Conservation (phyloP, 345 rosid genomes). For the Linum usitatissimum region DNA sequence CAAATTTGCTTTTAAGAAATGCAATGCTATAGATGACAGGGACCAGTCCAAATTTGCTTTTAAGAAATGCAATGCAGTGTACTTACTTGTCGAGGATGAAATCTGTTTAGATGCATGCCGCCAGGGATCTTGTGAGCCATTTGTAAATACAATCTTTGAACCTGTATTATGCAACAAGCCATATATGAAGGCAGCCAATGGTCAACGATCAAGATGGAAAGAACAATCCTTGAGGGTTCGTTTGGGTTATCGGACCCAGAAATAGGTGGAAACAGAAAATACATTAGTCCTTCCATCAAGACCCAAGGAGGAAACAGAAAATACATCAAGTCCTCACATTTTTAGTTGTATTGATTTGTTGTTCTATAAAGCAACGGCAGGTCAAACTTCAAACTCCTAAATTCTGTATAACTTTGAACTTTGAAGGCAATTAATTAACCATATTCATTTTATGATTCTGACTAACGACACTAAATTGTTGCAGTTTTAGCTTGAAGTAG, state of each 20-base stretch:
- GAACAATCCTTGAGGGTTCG: not conserved
- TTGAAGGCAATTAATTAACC: not conserved
- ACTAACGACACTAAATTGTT: not conserved
- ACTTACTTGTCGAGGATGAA: slow-evolving; percentile 63
- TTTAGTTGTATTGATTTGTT: no score
- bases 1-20: not conserved
- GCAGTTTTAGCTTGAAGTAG: not conserved
- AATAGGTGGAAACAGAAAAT: not conserved
- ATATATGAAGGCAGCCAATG: not conserved
- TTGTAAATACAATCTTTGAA: slow-evolving; percentile 70
- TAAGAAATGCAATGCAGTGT: not conserved
- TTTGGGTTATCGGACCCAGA: not conserved
- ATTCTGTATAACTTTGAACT: no score
- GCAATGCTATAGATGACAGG: not conserved
- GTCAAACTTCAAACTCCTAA: no score
- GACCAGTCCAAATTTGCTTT: not conserved
- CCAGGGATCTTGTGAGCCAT: slow-evolving; percentile 96
- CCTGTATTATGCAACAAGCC: slow-evolving; percentile 30
- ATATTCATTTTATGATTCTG: not conserved
- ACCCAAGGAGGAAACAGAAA: no score
- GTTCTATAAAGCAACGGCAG: not conserved
- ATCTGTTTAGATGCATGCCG: slow-evolving; percentile 78
- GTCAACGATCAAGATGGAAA: not conserved
- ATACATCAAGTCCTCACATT: no score
- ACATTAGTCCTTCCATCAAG: no score